Evolutionary conservation across 2,329 filamentous ascomycete genomes (phyloP), one percentile per base, ranked within the genome.

Genomic region (Nigrospora osmanthi): DNA sequence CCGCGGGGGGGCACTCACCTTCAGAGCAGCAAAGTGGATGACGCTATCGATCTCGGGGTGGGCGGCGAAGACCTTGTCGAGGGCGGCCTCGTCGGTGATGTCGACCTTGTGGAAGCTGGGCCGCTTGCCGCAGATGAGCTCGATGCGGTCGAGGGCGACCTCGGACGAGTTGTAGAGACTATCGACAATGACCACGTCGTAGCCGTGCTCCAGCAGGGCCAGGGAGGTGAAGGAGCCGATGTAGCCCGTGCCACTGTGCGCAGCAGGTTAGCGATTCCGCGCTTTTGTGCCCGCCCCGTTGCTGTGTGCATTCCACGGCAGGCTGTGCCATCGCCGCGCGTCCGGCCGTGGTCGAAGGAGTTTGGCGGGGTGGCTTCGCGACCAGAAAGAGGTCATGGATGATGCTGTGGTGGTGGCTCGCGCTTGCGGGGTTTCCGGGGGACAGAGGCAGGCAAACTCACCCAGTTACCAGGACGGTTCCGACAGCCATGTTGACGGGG

Each of bases 201-300:
- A 97, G 66, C 83, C 90, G 61, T 93, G 87, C 63, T 96, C 78
- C 55, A 98, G 87, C 23, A 98, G 87, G 44, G 89, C 85, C 42
- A 98, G 83, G 46, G 87, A 76, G 50, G 93, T 98, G 76, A 97
- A 97, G 42, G 91, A 97, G 65, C 93, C 93, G 69, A 98, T 98
- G 77, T 98, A 98, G 73, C 93, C 93, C 54, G 90, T 95, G 62
- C 93, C 93, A 78, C 93, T 96, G 64, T 48, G 56, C 55, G 54
- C 56, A 57, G 33, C 23, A 43, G 15, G 44, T 53, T 41, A 50
- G 47, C 23, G 23, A 28, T 28, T 6, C 9, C 23, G 23, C 7
- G 5, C 10, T 6, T 7, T 2, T 28, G 23, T 28, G 23, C 23
- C 7, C 10, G 23, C 23, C 23, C n/a, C 7, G 23, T 36, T 36